Percentiles rank a stretch among this genome's conserved stretches.
Conservation (phyloP, 495 filamentous ascomycete genomes). For the Penicillium maclennaniae region DNA sequence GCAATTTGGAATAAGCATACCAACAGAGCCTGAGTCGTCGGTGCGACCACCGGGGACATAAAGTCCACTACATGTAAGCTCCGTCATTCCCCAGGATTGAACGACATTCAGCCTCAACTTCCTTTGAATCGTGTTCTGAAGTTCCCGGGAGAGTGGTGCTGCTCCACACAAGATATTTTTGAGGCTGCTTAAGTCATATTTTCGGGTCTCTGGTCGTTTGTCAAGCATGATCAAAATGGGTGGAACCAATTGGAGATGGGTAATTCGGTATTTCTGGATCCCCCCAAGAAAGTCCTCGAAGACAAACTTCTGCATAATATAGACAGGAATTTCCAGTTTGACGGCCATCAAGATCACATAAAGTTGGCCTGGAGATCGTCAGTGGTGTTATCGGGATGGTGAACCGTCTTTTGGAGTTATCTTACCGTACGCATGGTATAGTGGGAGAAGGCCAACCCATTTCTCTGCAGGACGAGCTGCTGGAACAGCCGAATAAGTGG, state of each 20-base stretch:
- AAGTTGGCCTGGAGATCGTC: too few relatives aligned
- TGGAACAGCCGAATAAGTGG: too few relatives aligned
- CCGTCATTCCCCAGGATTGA: conserved; percentile 77
- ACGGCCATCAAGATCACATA: too few relatives aligned
- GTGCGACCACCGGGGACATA: not conserved
- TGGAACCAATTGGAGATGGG: conserved; percentile 75
- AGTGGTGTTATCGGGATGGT: too few relatives aligned
- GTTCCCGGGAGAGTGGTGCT: conserved; percentile 70
- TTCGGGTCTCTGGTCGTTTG: conserved; percentile 61
- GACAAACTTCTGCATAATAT: conserved; percentile 67
- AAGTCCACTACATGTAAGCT: conserved; percentile 14
- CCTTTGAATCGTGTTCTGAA: conserved; percentile 65
- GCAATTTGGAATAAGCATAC: conserved; percentile 67
- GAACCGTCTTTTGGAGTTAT: too few relatives aligned
- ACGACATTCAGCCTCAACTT: conserved; percentile 62
- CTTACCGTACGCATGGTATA: too few relatives aligned
- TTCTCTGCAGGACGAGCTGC: too few relatives aligned
- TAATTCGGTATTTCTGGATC: conserved; percentile 66
- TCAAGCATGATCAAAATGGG: conserved; percentile 71
- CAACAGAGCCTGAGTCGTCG: conserved; percentile 62
- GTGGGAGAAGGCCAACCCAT: too few relatives aligned
- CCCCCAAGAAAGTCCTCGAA: conserved; percentile 61
- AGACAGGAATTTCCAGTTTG: too few relatives aligned
- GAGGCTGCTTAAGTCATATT: conserved; percentile 67
- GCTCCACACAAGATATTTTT: conserved; percentile 77